These are phyloP conservation scores for Kwoniella dendrophila DNA, from an alignment of 768 basidiomycete species.

Conservation along the genomic window DNA sequence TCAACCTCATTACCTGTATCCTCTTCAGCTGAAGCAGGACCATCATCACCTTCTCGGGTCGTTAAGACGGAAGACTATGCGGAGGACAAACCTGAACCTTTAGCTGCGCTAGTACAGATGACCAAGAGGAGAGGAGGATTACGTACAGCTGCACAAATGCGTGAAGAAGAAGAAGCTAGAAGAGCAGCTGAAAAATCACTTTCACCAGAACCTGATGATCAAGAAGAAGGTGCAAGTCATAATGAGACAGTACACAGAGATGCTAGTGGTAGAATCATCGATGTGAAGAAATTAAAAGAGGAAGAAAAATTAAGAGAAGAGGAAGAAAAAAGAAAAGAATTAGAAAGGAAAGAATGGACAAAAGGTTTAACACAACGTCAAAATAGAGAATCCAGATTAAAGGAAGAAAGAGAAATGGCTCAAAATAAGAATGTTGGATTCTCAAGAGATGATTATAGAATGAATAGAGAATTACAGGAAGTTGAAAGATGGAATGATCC, in stretches of 20 bases:
- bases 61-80: no score
- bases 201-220: conserved; percentile 27
- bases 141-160: conserved; percentile 71
- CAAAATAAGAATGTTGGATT: conserved; percentile 68
- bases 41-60: conserved; percentile 21
- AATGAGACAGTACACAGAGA: conserved; percentile 89
- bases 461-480: conserved; percentile 82
- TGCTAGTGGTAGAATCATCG: conserved; percentile 80
- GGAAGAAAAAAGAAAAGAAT: conserved; percentile 81
- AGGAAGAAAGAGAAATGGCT: conserved; percentile 70
- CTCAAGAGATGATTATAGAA: conserved; percentile 73
- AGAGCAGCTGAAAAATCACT: conserved; percentile 52
- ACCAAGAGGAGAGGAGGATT: conserved; percentile 67
- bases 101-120: conserved; percentile 23
- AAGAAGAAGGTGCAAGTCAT: conserved; percentile 28
- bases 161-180: conserved; percentile 61
- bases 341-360: conserved; percentile 85
- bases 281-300: conserved; percentile 78
- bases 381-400: conserved; percentile 68
- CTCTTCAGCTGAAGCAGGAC: conserved; percentile 7
- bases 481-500: conserved; percentile 94
- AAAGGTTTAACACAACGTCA: conserved; percentile 90
- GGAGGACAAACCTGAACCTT: conserved; percentile 58
- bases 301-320: conserved; percentile 80
- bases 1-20: conserved; percentile 32